phyloP scores from a whole-genome alignment of 208 protist species.

The Willaertia magna region DNA sequence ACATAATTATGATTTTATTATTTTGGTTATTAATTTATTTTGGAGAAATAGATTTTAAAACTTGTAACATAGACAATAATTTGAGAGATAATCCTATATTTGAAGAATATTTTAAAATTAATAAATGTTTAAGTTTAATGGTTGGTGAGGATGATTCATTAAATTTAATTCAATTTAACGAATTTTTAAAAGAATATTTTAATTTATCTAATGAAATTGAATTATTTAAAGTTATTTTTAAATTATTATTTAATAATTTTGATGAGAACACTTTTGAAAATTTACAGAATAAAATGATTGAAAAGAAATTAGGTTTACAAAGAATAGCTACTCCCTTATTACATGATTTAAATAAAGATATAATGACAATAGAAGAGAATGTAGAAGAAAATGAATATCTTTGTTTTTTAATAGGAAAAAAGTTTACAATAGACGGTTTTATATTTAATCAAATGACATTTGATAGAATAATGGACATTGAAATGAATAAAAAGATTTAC shows the following conservation, averaged over 20 bases:
- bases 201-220: neutral
- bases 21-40: neutral
- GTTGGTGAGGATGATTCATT: neutral
- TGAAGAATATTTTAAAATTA: neutral
- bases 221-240: neutral
- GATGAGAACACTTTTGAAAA: no score
- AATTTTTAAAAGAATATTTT: neutral
- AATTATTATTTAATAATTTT: neutral
- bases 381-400: no score
- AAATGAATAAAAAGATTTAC: neutral
- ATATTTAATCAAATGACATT: neutral
- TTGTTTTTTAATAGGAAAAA: neutral
- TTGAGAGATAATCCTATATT: no score
- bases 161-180: neutral
- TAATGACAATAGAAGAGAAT: no score
- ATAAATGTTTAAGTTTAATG: neutral
- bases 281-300: neutral
- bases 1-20: neutral
- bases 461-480: neutral
- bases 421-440: neutral
- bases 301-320: neutral
- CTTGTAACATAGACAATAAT: no score
- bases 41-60: neutral
- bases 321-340: neutral
- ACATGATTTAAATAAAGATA: neutral